Evolutionary conservation across 73 alveolate genomes (phyloP).

Genomic region (Stentor roeselii): DNA sequence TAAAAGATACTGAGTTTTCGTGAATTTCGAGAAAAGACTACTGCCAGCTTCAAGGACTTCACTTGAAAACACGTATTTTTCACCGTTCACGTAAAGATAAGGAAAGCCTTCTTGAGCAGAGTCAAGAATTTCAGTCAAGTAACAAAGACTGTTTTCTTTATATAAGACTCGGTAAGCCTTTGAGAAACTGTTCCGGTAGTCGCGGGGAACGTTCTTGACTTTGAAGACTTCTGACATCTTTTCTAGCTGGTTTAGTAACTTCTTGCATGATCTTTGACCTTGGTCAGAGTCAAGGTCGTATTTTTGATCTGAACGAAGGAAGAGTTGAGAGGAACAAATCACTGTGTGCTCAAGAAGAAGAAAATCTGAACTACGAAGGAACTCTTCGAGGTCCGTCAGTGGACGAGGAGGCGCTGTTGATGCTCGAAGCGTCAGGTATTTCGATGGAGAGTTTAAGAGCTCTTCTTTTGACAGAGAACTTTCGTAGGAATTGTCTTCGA

Average conservation of each 20-base stretch:
- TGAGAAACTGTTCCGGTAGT: slow-evolving; percentile 21
- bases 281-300: slow-evolving; percentile 87
- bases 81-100: slow-evolving; percentile 88
- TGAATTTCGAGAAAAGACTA: slow-evolving; percentile 69
- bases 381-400: slow-evolving; percentile 77
- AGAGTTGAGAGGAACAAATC: slow-evolving; percentile 54
- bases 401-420: slow-evolving; percentile 91
- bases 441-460: too few relatives aligned
- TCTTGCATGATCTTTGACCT: slow-evolving; percentile 80
- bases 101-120: slow-evolving; percentile 61
- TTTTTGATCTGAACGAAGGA: slow-evolving; percentile 58
- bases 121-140: slow-evolving; percentile 20
- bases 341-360: slow-evolving; percentile 67
- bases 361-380: slow-evolving; percentile 51
- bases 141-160: slow-evolving; percentile 15
- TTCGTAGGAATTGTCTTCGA: too few relatives aligned
- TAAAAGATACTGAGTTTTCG: slow-evolving; percentile 59
- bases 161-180: slow-evolving; percentile 19
- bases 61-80: slow-evolving; percentile 82
- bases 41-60: slow-evolving; percentile 89
- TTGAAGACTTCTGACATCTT: slow-evolving; percentile 53
- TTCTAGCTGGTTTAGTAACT: slow-evolving; percentile 70
- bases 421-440: too few relatives aligned
- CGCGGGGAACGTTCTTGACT: slow-evolving; percentile 13
- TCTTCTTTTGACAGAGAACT: too few relatives aligned